Percentiles rank a stretch among this genome's conserved stretches.
phyloP scores from a whole-genome alignment of 2,329 filamentous ascomycete species.

The Apiospora pterosperma region DNA sequence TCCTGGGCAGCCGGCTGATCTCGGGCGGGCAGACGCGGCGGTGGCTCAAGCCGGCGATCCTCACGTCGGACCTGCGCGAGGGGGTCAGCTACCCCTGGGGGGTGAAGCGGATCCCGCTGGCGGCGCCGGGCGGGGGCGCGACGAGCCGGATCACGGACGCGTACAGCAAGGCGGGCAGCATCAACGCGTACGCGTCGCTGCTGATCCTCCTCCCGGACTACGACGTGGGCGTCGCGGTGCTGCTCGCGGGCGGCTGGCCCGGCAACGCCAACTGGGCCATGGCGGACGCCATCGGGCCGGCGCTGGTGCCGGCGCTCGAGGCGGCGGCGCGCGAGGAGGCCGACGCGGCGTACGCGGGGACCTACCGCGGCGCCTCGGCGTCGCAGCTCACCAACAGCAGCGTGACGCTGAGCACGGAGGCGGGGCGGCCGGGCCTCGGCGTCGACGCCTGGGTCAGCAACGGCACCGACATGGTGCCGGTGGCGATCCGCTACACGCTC shows the following conservation, averaged over 20 bases:
- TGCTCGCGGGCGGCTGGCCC: conserved; percentile 18
- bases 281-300: conserved; percentile 20
- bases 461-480: conserved; percentile 23
- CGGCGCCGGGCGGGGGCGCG: background rate
- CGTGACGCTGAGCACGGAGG: conserved; percentile 18
- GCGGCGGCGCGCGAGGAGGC: conserved; percentile 19
- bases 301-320: conserved; percentile 23
- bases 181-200: conserved; percentile 23
- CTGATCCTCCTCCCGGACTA: conserved; percentile 26
- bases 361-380: conserved; percentile 11
- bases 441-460: conserved; percentile 24
- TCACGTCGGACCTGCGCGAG: conserved; percentile 33
- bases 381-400: conserved; percentile 7
- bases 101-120: conserved; percentile 31
- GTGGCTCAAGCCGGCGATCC: conserved; percentile 39
- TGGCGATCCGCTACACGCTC: conserved; percentile 17
- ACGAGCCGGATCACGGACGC: conserved; percentile 22
- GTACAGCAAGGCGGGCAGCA: conserved; percentile 26
- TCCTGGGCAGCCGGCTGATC: conserved; percentile 35
- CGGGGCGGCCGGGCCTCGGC: conserved; percentile 19
- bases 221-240: conserved; percentile 21
- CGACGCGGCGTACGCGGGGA: conserved; percentile 16
- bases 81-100: conserved; percentile 43
- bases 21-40: conserved; percentile 32
- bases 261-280: conserved; percentile 27